These are phyloP conservation scores for Aegilops sharonensis DNA, from an alignment of 176 grass and related monocot genomes.

Conservation along the genomic window DNA sequence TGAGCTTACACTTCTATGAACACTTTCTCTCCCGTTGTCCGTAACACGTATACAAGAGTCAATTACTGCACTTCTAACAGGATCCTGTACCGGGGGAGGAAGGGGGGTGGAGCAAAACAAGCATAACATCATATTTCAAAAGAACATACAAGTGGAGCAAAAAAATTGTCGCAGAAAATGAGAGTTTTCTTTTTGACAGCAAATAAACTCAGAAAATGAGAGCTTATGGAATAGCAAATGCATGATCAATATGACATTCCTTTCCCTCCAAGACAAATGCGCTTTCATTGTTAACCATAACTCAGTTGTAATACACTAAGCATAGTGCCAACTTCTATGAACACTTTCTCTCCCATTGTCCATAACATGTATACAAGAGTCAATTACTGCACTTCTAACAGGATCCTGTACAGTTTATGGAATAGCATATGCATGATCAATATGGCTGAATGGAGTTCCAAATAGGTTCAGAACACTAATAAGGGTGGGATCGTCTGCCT, in stretches of 20 bases:
- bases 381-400: constrained; percentile 78
- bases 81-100: constrained; percentile 56
- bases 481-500: too few relatives aligned
- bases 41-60: constrained; percentile 77
- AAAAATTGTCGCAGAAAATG: constrained; percentile 25
- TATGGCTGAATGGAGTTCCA: background rate
- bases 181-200: background rate
- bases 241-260: background rate
- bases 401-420: constrained; percentile 51
- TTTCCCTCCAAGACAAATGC: background rate
- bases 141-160: constrained; percentile 2
- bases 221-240: background rate
- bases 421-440: background rate
- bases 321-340: constrained; percentile 49
- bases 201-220: too few relatives aligned
- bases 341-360: constrained; percentile 92
- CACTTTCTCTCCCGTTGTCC: constrained; percentile 87
- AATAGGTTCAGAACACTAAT: too few relatives aligned
- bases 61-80: constrained; percentile 82
- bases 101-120: constrained; percentile 11
- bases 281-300: background rate
- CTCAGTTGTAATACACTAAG: too few relatives aligned
- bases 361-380: constrained; percentile 73
- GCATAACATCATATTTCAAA: constrained; percentile 19
- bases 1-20: constrained; percentile 78